Evolutionary conservation across 176 grass and related monocot genomes (phyloP), one percentile per base, ranked within the genome.

Genomic region (Aegilops tauschii): DNA sequence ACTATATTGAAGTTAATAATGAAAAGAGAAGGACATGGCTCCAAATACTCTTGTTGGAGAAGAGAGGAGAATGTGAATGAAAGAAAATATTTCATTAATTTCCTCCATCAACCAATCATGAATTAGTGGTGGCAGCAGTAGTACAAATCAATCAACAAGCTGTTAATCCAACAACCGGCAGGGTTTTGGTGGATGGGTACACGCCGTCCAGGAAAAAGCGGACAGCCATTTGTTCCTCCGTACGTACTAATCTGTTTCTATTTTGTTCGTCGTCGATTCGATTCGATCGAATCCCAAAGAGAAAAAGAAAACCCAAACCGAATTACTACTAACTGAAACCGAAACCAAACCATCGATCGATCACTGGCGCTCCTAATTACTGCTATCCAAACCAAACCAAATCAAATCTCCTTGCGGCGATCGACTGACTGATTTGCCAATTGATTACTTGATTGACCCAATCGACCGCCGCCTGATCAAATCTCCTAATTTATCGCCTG

Each of bases 131-230:
- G 3, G 65, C 16, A 17, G 50, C 16, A 84, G 34, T 75, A 83
- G 80, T 80, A 87, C 85, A 91, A 87, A 87, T 76, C 89, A 84
- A 87, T 84, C 70, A 84, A 86, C 18, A 9, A 20, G 52, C 80
- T 84, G 63, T 65, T 87, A 35, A 89, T 89, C 76, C 84, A 87
- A 76, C 91, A 90, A 81, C 81, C 63, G 56, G 63, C 87, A 81
- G 69, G 69, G 91, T 69, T 90, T 91, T 30, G 84, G 76, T 92
- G 89, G 61, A 84, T 83, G 68, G 85, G 76, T 90, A 87, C 91
- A 84, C 69, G 80, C 76, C 87, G 87, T 86, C 87, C 84, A 87
- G 50, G 87, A 90, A 92, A 92, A 92, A 90, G 77, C 79, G 62
- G 84, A 92, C 87, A 82, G 84, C 62, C 80, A 88, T 86, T 81